These are phyloP conservation scores for Pseudotulostoma volvatum DNA, from an alignment of 495 filamentous ascomycete species.

Conservation along the genomic window DNA sequence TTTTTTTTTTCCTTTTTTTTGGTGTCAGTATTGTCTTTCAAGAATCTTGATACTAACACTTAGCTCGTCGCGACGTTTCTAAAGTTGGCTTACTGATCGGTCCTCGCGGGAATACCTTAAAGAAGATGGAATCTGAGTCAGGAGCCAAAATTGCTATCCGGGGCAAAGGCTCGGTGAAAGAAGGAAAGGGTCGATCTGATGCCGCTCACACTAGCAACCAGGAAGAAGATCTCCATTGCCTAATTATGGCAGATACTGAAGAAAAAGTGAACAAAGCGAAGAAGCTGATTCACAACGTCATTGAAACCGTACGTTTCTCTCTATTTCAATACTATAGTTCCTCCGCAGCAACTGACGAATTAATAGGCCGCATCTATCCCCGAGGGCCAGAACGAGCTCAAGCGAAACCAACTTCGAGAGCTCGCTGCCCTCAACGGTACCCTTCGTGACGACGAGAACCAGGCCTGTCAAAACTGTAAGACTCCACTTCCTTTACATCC, in stretches of 20 bases:
- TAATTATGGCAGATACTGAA: constrained; percentile 98
- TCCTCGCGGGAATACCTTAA: constrained; percentile 96
- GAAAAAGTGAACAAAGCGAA: constrained; percentile 98
- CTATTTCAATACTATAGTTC: not conserved
- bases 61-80: constrained; percentile 61
- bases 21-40: constrained; percentile 2
- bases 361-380: constrained; percentile 87
- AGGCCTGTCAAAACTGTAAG: constrained; percentile 96
- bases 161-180: constrained; percentile 98
- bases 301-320: constrained; percentile 70
- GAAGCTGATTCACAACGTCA: constrained; percentile 90
- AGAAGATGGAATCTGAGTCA: constrained; percentile 98
- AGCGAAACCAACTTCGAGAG: constrained; percentile 94
- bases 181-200: constrained; percentile 97
- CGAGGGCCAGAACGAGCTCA: constrained; percentile 94
- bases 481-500: constrained; percentile 3
- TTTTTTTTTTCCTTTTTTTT: constrained; percentile 11
- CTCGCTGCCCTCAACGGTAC: constrained; percentile 96
- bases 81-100: constrained; percentile 99
- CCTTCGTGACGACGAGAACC: constrained; percentile 95
- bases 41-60: constrained; percentile 61
- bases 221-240: constrained; percentile 95
- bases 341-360: not conserved
- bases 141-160: constrained; percentile 97
- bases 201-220: constrained; percentile 98